These are phyloP conservation scores for Hypomontagnella monticulosa DNA, from an alignment of 495 filamentous ascomycete species.

Conservation along the genomic window DNA sequence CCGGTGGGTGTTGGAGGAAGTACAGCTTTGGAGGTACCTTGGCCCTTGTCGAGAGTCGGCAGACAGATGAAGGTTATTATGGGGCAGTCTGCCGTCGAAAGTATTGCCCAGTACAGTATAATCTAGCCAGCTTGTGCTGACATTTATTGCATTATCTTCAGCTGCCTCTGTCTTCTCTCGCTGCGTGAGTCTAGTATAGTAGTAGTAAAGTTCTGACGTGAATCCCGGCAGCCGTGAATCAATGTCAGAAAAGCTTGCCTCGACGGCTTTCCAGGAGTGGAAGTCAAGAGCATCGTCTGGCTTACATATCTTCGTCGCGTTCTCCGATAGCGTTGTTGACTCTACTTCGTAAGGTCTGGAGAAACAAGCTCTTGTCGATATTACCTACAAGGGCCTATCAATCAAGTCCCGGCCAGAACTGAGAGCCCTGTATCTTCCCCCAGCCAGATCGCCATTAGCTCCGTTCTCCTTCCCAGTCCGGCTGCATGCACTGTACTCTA, in stretches of 20 bases:
- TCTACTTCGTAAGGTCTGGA: conserved; percentile 9
- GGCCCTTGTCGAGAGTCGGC: conserved; percentile 33
- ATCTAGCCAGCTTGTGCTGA: conserved; percentile 32
- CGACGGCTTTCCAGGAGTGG: background rate
- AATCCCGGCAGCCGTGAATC: conserved; percentile 14
- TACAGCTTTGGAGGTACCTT: conserved; percentile 30
- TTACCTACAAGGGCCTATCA: conserved; percentile 39
- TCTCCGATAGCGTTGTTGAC: conserved; percentile 25
- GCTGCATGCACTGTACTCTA: conserved; percentile 59
- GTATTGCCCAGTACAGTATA: conserved; percentile 29
- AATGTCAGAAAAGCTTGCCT: conserved; percentile 4
- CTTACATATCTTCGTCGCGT: conserved; percentile 17
- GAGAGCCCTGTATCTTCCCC: conserved; percentile 47
- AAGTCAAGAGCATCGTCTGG: conserved; percentile 7
- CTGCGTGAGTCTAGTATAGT: background rate
- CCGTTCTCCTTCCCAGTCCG: conserved; percentile 63
- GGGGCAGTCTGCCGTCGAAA: conserved; percentile 27
- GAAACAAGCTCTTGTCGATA: conserved; percentile 36
- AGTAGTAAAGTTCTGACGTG: conserved; percentile 34
- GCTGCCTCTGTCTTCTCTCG: background rate
- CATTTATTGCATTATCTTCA: conserved; percentile 23
- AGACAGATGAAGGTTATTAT: conserved; percentile 43
- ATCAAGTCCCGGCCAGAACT: conserved; percentile 47
- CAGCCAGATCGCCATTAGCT: conserved; percentile 59
- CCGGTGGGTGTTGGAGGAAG: conserved; percentile 37